These are phyloP conservation scores for Neurospora sp. DNA, from an alignment of 495 filamentous ascomycete species.

Conservation along the genomic window DNA sequence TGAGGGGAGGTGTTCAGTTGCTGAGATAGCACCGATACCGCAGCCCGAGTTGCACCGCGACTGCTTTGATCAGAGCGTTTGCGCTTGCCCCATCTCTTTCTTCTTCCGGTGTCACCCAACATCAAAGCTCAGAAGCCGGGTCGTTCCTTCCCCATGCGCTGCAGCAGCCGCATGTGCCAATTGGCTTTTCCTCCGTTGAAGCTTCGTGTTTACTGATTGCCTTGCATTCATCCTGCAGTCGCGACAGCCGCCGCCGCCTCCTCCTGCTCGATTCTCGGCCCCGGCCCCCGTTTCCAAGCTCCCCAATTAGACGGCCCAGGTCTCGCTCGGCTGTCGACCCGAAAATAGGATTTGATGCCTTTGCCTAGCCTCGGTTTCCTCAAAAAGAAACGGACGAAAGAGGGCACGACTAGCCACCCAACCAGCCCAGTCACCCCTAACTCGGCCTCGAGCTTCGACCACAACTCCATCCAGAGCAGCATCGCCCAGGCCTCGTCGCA, in stretches of 20 bases:
- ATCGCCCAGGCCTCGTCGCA: slow-evolving; percentile 11
- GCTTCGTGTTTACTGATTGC: slow-evolving; percentile 15
- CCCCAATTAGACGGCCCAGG: slow-evolving; percentile 14
- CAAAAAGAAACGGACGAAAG: slow-evolving; percentile 96
- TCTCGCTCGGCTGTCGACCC: slow-evolving; percentile 10
- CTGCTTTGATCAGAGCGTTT: background rate
- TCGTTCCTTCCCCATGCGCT: background rate
- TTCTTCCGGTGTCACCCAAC: background rate
- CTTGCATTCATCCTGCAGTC: slow-evolving; percentile 7
- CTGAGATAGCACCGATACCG: background rate
- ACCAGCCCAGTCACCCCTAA: slow-evolving; percentile 50
- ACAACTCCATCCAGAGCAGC: slow-evolving; percentile 5
- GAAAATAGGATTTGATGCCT: slow-evolving; percentile 41
- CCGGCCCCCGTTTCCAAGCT: background rate
- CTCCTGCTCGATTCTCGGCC: background rate
- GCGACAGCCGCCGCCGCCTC: slow-evolving; percentile 8
- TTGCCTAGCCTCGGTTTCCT: slow-evolving; percentile 63
- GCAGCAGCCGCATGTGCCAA: slow-evolving; percentile 6
- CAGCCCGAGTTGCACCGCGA: background rate
- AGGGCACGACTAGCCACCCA: slow-evolving; percentile 50
- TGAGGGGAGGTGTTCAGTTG: background rate
- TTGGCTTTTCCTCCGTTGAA: slow-evolving; percentile 9
- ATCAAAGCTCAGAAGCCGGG: background rate
- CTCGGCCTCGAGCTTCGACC: slow-evolving; percentile 37
- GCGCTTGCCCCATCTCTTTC: background rate